Base-by-base conservation (phyloP, 2,329 filamentous ascomycete species). In the Calycina marina region DNA sequence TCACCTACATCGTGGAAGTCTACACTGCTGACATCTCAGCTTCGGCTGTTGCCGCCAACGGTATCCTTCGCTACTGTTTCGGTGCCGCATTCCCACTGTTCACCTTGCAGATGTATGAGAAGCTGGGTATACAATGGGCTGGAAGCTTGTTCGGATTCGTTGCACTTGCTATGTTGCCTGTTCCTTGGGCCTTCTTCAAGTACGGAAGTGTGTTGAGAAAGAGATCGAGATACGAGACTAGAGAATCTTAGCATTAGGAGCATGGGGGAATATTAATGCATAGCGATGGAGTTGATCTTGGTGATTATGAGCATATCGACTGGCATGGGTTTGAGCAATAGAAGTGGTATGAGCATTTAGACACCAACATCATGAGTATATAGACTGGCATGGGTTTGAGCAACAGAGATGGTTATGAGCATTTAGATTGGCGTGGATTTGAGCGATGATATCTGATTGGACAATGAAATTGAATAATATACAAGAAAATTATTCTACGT, bases 61-160 rank as follows among this genome's bases (percentile, higher is more conserved):
- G 48, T 1, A 38, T 48, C 10, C 29, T 48, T 8, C 36, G 48
- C 1, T 51, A 50, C 34, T 22, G 18, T 3, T 31, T 50, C 13
- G 44, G 48, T 1, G 47, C 46, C 2, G 34, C 38, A 2, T 52
- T 52, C 20, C 49, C 49, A 2, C 36, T 52, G 2, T 50, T 51
- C 31, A 50, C 46, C 1, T 52, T 76, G 1, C 67, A 72, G 37
- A 68, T 61, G 53, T 60, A 60, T 31, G 33, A 49, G 10, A 39
- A 25, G 1, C 40, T 63, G 8, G 57, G 56, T 1, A 54, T 61
- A 10, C 52, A 47, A n/a, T 59, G 58, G 54, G 60, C 60, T 2
- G 56, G 52, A 4, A 56, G 52, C 14, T 34, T 62, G 14, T 49
- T 63, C 18, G 61, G 50, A 0, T 60, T 62, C 34, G 47, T 65